Base-by-base conservation (phyloP, 352 stramenopile genomes). In the Globisporangium apiculatum region DNA sequence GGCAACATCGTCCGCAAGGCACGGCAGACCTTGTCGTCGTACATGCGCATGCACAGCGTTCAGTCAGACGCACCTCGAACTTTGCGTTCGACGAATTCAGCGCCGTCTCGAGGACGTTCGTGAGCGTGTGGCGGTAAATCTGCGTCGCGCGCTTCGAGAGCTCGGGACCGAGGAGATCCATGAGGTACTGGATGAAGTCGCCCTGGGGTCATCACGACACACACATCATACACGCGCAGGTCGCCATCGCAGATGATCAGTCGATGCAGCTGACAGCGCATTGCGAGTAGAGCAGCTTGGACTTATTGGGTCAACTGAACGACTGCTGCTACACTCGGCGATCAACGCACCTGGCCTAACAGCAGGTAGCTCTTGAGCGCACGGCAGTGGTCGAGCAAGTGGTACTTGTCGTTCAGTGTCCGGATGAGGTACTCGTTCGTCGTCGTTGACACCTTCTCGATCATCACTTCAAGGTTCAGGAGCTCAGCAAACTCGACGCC, bases 321-420 rank as follows among this genome's bases (percentile, higher is more conserved):
- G 24, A 31, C 24, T 31, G 24, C 24, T 31, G 24, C 24, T 31
- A 31, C 24, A 31, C 24, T 31, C 24, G 24, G 24, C 2, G 24
- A 18, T 3, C 4, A 48, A n/a, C 55, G 17, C 53, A 85, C 86
- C 80, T 99, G 96, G n/a, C 96, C 96, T n/a, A 99, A 79, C 37
- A 99, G 80, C 40, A 99, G 72, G 63, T 99, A 99, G 50, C 95
- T 85, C 69, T 99, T 98, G n/a, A 99, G 71, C 18, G 95, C 96
- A 46, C 86, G 80, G 15, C 98, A 94, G 69, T 99, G 97, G 45
- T 96, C 67, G 52, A 98, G 69, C 11, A 99, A 72, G 55, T 97
- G 71, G 66, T 98, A 97, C 65, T 98, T 87, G 12, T 97, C 79
- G 14, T 97, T 83, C 53, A 98, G 76, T 10, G 87, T 84, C 7